phyloP scores from a whole-genome alignment of 306 rosid genomes.

The Cucumis cinereus region DNA sequence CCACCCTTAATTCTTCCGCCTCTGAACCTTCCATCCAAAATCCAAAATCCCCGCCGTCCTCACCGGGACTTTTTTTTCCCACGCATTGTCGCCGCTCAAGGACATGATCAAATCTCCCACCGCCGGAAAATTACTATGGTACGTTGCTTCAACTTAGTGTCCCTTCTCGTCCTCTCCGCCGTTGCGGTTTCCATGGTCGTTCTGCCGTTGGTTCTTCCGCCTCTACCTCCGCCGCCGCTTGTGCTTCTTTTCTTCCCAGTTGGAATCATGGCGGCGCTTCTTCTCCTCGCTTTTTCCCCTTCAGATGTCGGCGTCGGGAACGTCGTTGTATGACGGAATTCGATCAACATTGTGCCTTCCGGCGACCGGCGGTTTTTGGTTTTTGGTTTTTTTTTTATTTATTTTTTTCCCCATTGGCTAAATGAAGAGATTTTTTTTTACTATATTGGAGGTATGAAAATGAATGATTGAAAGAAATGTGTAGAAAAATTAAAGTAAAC shows the following conservation, averaged over 20 bases:
- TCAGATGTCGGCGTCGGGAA: slow-evolving; percentile 6
- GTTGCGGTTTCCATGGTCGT: slow-evolving; percentile 44
- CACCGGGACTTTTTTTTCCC: not conserved
- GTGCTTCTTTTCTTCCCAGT: slow-evolving; percentile 51
- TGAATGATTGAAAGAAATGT: not conserved
- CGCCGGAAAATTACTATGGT: slow-evolving; percentile 19
- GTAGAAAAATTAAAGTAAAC: not conserved
- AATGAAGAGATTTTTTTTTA: not conserved
- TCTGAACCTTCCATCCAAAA: not conserved
- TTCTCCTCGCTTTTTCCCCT: slow-evolving; percentile 46
- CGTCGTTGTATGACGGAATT: slow-evolving; percentile 16
- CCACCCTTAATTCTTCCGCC: not conserved
- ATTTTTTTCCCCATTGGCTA: not conserved
- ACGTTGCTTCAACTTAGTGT: slow-evolving; percentile 29
- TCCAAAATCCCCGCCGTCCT: not conserved
- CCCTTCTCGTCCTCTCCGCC: slow-evolving; percentile 31
- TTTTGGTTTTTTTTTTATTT: not conserved
- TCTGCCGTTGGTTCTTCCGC: slow-evolving; percentile 45
- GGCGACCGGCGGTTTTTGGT: not conserved
- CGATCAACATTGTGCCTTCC: not conserved
- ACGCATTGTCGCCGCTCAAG: not conserved
- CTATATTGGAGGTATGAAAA: not conserved
- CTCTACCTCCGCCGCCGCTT: slow-evolving; percentile 58
- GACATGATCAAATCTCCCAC: slow-evolving; percentile 21
- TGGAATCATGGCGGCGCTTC: slow-evolving; percentile 60